Percentiles rank a stretch among this genome's conserved stretches.
Conservation (phyloP, 495 filamentous ascomycete species). For the Penicillium diatomitis region DNA sequence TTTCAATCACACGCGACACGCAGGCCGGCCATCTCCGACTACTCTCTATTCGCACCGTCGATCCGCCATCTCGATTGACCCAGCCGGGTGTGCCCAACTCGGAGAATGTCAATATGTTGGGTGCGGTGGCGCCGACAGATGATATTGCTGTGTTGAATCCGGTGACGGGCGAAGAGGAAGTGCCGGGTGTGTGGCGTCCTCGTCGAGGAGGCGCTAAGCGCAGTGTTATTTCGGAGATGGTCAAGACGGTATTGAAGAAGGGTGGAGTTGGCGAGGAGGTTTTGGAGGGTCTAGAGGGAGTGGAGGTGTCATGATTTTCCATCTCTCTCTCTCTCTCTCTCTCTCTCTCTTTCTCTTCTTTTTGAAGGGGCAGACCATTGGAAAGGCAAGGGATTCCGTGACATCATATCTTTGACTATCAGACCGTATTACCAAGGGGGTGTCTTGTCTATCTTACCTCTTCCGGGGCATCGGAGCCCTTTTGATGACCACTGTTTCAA, state of each 20-base stretch:
- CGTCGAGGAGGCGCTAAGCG: conserved; percentile 67
- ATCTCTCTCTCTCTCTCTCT: not conserved
- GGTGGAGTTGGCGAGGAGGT: conserved; percentile 83
- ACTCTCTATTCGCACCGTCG: conserved; percentile 57
- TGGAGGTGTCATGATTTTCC: conserved; percentile 28
- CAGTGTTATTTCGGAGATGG: conserved; percentile 54
- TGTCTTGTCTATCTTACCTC: no score
- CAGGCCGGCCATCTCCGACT: conserved; percentile 34
- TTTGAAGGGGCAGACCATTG: no score
- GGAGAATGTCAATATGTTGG: conserved; percentile 54
- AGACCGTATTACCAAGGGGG: no score
- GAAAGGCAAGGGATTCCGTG: no score
- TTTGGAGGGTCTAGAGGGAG: conserved; percentile 61
- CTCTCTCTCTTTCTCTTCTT: not conserved
- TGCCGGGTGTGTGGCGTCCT: conserved; percentile 70
- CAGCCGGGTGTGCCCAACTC: conserved; percentile 60
- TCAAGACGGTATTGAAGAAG: conserved; percentile 52
- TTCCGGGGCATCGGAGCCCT: no score
- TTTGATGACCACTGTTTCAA: not conserved
- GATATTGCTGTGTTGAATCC: conserved; percentile 18
- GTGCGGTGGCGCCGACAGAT: conserved; percentile 24
- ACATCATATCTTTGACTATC: no score
- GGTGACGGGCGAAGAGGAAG: conserved; percentile 40
- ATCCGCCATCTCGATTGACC: conserved; percentile 63
- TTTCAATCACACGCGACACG: conserved; percentile 48